phyloP scores from a whole-genome alignment of 179 eudicot species.

The Beta macrorhiza region DNA sequence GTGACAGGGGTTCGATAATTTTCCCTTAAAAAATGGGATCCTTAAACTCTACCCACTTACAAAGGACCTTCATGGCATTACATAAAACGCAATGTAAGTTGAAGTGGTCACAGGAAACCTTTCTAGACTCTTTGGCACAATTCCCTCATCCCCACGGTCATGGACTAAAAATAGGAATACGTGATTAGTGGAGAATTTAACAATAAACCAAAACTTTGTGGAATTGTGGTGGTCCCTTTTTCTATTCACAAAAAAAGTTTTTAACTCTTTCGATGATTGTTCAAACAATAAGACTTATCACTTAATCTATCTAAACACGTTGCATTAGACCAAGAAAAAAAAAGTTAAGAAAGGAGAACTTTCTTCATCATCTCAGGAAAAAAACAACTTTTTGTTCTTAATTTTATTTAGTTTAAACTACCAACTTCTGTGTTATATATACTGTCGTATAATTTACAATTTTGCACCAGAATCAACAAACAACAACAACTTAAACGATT shows the following conservation, averaged over 20 bases:
- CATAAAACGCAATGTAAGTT: no score
- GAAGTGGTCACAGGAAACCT: no score
- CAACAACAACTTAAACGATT: background rate
- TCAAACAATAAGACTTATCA: background rate
- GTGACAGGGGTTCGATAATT: no score
- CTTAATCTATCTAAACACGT: no score
- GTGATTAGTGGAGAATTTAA: conserved; percentile 6
- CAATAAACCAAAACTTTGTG: background rate
- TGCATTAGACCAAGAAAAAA: background rate
- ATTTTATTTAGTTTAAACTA: background rate
- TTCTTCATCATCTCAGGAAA: background rate
- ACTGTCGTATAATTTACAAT: background rate
- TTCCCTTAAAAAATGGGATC: no score
- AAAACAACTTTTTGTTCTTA: background rate
- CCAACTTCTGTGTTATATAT: background rate
- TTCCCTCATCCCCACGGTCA: background rate
- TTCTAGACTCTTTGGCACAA: background rate
- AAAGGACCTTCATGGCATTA: no score
- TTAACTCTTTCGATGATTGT: background rate
- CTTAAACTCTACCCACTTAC: no score
- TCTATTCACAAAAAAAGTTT: background rate
- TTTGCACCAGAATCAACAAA: background rate
- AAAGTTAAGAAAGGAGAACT: background rate
- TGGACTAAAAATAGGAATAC: background rate
- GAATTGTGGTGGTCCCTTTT: background rate